These are phyloP conservation scores for Fagus crenata DNA, from an alignment of 306 rosid species.

Conservation along the genomic window DNA sequence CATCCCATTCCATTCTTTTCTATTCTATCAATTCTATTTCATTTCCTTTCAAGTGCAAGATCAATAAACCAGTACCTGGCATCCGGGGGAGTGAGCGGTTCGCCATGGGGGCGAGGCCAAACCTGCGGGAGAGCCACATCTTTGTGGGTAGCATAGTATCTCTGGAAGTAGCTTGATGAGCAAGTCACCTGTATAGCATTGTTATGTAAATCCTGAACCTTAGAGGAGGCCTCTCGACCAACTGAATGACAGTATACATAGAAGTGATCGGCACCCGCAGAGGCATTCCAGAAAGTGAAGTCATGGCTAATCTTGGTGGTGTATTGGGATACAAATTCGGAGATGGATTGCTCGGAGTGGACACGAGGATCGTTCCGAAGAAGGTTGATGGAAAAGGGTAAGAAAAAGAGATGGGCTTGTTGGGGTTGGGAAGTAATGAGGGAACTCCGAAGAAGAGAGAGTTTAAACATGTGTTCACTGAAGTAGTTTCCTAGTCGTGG, in stretches of 20 bases:
- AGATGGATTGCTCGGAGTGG: conserved; percentile 31
- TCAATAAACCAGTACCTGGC: conserved; percentile 15
- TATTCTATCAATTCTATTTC: too few relatives aligned
- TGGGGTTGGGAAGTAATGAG: conserved; percentile 18
- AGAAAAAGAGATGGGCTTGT: conserved; percentile 32
- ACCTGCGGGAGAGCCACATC: conserved; percentile 37
- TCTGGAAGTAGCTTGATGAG: conserved; percentile 40
- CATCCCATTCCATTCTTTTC: too few relatives aligned
- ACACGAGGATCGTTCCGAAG: conserved; percentile 33
- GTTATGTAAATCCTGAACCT: conserved; percentile 15
- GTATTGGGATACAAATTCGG: conserved; percentile 26
- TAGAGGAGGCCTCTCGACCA: conserved; percentile 34
- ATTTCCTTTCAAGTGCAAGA: too few relatives aligned
- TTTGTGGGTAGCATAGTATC: conserved; percentile 32
- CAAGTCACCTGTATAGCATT: conserved; percentile 41
- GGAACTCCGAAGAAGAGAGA: conserved; percentile 25
- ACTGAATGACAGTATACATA: conserved; percentile 39
- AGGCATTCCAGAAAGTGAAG: conserved; percentile 31
- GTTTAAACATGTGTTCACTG: conserved; percentile 44
- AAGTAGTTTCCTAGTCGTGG: conserved; percentile 37
- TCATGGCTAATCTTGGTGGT: conserved; percentile 6
- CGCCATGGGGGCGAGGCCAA: conserved; percentile 34
- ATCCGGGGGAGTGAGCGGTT: conserved; percentile 26
- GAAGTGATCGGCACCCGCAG: conserved; percentile 35
- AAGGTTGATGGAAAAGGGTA: conserved; percentile 37